phyloP scores from a whole-genome alignment of 768 basidiomycete species.

The Suillus paluster region DNA sequence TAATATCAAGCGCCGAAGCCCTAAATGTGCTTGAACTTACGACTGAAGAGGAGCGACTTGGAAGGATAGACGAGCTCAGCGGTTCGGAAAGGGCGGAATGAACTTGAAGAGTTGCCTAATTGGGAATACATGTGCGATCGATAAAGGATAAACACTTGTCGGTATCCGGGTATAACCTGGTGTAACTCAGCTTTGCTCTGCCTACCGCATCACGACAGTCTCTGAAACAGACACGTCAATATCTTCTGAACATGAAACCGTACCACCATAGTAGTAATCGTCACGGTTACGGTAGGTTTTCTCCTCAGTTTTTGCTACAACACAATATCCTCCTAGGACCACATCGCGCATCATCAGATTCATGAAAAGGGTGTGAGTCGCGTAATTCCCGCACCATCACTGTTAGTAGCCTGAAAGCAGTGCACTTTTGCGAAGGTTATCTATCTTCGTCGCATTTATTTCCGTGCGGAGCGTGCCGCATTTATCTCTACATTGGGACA shows the following conservation, averaged over 20 bases:
- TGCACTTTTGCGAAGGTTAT: slow-evolving; percentile 15
- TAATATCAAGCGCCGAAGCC: neutral
- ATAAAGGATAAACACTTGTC: neutral
- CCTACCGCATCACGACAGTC: slow-evolving; percentile 1
- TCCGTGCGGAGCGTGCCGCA: neutral
- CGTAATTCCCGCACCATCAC: neutral
- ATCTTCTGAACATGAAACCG: neutral
- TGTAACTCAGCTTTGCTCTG: neutral
- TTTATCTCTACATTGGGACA: neutral
- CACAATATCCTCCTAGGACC: no score
- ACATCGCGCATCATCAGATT: neutral
- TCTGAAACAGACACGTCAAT: slow-evolving; percentile 4
- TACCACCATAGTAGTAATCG: neutral
- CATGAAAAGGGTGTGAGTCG: neutral
- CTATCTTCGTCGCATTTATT: slow-evolving; percentile 6
- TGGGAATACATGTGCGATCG: neutral
- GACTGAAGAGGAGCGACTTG: neutral
- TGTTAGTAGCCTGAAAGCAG: neutral
- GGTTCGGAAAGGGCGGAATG: neutral
- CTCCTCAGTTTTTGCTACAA: neutral
- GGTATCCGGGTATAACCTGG: neutral
- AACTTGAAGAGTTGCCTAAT: slow-evolving; percentile 19
- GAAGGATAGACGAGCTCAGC: neutral
- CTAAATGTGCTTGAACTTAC: neutral
- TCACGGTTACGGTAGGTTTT: neutral